A percentile compares a stretch with the other conserved stretches of the same genome.
These are phyloP conservation scores for Oehlia diaphana DNA, from an alignment of 192 early-diverging fungal genomes.

Conservation along the genomic window DNA sequence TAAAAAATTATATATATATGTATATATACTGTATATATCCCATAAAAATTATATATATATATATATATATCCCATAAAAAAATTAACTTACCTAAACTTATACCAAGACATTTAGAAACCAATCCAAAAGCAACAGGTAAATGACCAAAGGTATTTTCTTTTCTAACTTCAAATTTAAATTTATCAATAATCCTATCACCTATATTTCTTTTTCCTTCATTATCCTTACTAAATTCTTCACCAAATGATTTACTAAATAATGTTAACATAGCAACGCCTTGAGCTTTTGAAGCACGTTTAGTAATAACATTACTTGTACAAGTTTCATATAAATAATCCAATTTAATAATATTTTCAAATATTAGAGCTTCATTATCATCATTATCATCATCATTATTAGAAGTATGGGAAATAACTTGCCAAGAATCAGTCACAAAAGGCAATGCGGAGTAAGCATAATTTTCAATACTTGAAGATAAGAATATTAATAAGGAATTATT, in stretches of 20 bases:
- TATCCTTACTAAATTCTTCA: conserved; percentile 9
- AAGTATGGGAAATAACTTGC: conserved; percentile 7
- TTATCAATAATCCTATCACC: conserved; percentile 25
- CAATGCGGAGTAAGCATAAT: conserved; percentile 67
- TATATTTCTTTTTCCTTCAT: not conserved
- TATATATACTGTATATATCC: not conserved
- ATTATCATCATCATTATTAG: conserved; percentile 16
- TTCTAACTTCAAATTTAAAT: conserved; percentile 40
- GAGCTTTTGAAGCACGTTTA: conserved; percentile 65
- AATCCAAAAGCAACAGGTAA: conserved; percentile 80
- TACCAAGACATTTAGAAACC: conserved; percentile 54
- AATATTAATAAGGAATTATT: conserved; percentile 43
- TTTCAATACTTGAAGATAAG: conserved; percentile 60
- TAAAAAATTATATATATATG: not conserved
- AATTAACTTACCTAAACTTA: conserved; percentile 33
- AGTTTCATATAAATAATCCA: conserved; percentile 47
- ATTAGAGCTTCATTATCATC: not conserved
- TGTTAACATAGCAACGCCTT: conserved; percentile 69
- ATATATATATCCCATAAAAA: not conserved
- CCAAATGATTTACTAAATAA: conserved; percentile 63
- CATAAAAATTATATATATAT: not conserved
- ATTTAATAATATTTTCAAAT: conserved; percentile 35
- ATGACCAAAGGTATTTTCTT: conserved; percentile 61
- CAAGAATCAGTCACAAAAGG: conserved; percentile 68
- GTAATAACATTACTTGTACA: conserved; percentile 61